Percentiles rank a stretch among this genome's conserved stretches.
Evolutionary conservation across 2,329 filamentous ascomycete genomes (phyloP).

Genomic region (Sordariomycetes sp.): DNA sequence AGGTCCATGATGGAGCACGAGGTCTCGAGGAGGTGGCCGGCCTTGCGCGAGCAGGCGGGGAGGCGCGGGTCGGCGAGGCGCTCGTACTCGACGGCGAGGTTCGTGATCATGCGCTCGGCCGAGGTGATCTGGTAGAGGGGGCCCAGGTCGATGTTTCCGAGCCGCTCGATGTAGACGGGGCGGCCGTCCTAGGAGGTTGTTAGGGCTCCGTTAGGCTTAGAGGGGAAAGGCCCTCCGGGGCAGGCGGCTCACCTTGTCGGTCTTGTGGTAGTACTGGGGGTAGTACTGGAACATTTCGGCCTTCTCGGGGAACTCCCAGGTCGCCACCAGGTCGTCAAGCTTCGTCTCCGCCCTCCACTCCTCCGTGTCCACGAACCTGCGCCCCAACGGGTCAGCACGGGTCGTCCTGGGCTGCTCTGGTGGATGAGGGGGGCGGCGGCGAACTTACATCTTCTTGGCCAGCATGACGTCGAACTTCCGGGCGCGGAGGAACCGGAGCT

Average conservation of each 20-base stretch:
- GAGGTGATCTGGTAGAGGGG: constrained; percentile 92
- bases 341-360: constrained; percentile 83
- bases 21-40: constrained; percentile 83
- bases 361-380: constrained; percentile 83
- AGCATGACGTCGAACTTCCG: constrained; percentile 86
- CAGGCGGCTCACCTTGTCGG: constrained; percentile 54
- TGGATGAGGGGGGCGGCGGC: too few species aligned
- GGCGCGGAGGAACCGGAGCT: constrained; percentile 85
- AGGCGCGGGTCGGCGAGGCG: constrained; percentile 87
- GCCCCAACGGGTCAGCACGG: constrained; percentile 1
- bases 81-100: constrained; percentile 96
- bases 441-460: constrained; percentile 74
- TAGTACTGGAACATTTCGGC: constrained; percentile 79
- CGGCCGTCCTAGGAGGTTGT: constrained; percentile 63
- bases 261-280: constrained; percentile 98
- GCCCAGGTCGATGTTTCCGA: constrained; percentile 83
- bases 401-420: background rate
- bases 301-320: constrained; percentile 84
- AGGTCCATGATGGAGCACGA: constrained; percentile 98
- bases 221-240: background rate
- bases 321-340: constrained; percentile 69
- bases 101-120: constrained; percentile 86
- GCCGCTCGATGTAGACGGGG: constrained; percentile 92
- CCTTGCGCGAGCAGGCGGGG: constrained; percentile 89
- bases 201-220: background rate